phyloP scores from a whole-genome alignment of 2,329 filamentous ascomycete species.

The Septoria petroselini region DNA sequence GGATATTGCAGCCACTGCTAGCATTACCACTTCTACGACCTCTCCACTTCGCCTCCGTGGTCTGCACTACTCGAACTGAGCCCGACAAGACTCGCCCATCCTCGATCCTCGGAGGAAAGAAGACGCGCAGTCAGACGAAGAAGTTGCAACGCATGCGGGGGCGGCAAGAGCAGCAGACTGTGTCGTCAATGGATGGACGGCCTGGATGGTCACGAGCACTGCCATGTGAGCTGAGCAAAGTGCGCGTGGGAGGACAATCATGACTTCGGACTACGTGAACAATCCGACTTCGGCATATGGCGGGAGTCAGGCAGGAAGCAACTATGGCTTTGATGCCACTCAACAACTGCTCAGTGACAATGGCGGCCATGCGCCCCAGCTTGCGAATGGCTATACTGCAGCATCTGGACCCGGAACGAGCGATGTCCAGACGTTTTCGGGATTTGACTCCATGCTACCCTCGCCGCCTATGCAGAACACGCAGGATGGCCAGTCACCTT shows the following conservation, averaged over 20 bases:
- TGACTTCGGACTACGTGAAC: conserved; percentile 26
- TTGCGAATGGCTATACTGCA: conserved; percentile 21
- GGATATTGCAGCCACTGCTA: no score
- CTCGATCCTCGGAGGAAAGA: no score
- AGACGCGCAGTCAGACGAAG: no score
- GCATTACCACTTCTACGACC: no score
- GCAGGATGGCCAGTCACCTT: conserved; percentile 22
- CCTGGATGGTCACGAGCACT: not conserved
- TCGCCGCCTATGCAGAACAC: conserved; percentile 17
- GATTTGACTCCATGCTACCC: conserved; percentile 23
- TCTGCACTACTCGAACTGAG: no score
- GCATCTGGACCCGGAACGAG: conserved; percentile 12
- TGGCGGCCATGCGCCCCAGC: conserved; percentile 4
- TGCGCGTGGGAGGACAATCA: not conserved
- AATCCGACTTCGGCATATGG: conserved; percentile 29
- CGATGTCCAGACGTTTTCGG: conserved; percentile 17
- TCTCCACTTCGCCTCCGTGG: no score
- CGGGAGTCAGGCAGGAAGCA: conserved; percentile 32
- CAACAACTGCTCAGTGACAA: conserved; percentile 26
- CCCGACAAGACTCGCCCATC: no score
- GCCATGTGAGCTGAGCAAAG: conserved; percentile 7
- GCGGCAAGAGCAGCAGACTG: no score
- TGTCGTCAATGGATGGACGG: not conserved
- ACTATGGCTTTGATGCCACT: conserved; percentile 32
- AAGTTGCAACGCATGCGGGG: no score